Conservation (phyloP, 176 grass and related monocot species). For the Typha latifolia region DNA sequence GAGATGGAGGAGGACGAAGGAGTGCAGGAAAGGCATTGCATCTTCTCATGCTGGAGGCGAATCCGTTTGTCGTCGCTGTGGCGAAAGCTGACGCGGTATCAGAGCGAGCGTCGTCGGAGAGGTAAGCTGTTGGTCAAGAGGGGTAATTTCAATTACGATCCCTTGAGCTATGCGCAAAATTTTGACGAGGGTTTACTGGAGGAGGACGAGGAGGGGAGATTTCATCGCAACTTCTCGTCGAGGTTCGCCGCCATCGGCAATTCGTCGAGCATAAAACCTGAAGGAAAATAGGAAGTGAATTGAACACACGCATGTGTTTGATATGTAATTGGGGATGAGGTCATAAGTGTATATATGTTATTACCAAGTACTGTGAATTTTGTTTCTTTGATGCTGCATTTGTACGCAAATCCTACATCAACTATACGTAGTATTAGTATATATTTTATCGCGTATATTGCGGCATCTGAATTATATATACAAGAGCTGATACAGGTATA, state of each 20-base stretch:
- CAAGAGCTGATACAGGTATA: no score
- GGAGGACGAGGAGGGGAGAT: constrained; percentile 1
- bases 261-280: no score
- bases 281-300: no score
- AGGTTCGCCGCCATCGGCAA: background rate
- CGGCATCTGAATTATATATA: no score
- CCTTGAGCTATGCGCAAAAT: constrained; percentile 20
- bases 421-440: no score
- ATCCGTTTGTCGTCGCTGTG: constrained; percentile 2
- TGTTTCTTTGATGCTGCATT: no score
- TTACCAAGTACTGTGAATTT: no score
- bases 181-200: constrained; percentile 3
- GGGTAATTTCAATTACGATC: constrained; percentile 21
- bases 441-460: no score
- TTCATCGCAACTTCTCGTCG: constrained; percentile 4
- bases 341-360: no score
- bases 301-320: no score
- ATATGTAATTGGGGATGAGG: no score
- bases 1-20: constrained; percentile 16
- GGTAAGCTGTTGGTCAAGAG: background rate
- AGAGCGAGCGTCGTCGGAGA: background rate
- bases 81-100: background rate
- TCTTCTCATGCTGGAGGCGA: constrained; percentile 17
- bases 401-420: no score
- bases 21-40: background rate